A percentile compares a stretch with the other conserved stretches of the same genome.
Conservation (phyloP, 768 basidiomycete genomes). For the Termitomyces sp. region DNA sequence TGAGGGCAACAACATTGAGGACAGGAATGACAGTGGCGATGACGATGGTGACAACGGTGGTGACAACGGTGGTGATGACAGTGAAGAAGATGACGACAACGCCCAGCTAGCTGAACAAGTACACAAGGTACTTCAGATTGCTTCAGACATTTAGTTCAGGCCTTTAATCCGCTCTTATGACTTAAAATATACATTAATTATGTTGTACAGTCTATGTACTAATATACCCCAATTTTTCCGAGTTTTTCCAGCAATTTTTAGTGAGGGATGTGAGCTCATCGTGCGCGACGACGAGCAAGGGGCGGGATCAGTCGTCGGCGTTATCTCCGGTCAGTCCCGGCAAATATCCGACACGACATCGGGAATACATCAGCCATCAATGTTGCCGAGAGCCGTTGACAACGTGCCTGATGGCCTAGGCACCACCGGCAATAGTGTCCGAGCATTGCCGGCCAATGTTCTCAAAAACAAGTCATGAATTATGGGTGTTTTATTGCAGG, state of each 20-base stretch:
- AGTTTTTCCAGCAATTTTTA: not conserved
- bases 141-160: no score
- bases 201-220: not conserved
- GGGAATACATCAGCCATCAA: not conserved
- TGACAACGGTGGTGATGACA: not conserved
- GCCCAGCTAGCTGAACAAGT: not conserved
- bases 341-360: not conserved
- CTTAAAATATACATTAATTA: not conserved
- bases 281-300: no score
- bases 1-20: not conserved
- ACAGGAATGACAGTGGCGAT: not conserved
- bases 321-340: not conserved
- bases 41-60: not conserved
- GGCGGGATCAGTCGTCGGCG: not conserved
- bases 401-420: no score
- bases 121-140: not conserved
- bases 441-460: no score
- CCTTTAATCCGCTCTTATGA: no score
- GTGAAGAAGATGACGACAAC: not conserved
- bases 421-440: no score
- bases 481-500: no score
- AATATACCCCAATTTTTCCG: not conserved
- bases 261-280: not conserved
- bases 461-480: no score
- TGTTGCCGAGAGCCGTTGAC: not conserved